Percentiles rank a stretch among this genome's conserved stretches.
Evolutionary conservation across 2,329 filamentous ascomycete genomes (phyloP).

Genomic region (Acephala macrosclerotiorum): DNA sequence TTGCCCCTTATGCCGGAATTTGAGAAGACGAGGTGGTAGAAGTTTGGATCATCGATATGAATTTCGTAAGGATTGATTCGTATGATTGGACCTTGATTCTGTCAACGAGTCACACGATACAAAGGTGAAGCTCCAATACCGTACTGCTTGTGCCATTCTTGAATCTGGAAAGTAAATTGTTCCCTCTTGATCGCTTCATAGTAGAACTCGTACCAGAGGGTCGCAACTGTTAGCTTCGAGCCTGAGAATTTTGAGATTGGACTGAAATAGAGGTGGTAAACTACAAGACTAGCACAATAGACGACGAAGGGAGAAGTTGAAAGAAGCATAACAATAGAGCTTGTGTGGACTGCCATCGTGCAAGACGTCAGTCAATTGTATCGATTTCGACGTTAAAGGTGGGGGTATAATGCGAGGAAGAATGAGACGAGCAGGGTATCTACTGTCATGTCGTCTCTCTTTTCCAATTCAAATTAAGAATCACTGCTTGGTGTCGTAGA

Average conservation of each 20-base stretch:
- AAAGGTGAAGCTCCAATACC: slow-evolving; percentile 34
- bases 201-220: slow-evolving; percentile 39
- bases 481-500: neutral
- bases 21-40: slow-evolving; percentile 27
- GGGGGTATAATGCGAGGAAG: neutral
- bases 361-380: neutral
- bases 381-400: neutral
- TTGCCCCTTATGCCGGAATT: neutral
- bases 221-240: slow-evolving; percentile 39
- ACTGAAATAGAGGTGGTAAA: neutral
- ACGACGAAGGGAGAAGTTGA: neutral
- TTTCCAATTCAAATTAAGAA: neutral
- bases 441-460: neutral
- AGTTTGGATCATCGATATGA: slow-evolving; percentile 27
- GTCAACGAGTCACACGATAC: neutral
- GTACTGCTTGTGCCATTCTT: slow-evolving; percentile 51
- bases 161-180: slow-evolving; percentile 51
- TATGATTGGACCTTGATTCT: slow-evolving; percentile 23
- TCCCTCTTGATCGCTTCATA: slow-evolving; percentile 50
- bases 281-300: neutral
- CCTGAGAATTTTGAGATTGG: slow-evolving; percentile 33
- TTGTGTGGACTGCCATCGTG: neutral
- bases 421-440: neutral
- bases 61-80: slow-evolving; percentile 29
- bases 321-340: neutral